phyloP scores from a whole-genome alignment of 495 filamentous ascomycete species.

The Hypoxylon trugodes region DNA sequence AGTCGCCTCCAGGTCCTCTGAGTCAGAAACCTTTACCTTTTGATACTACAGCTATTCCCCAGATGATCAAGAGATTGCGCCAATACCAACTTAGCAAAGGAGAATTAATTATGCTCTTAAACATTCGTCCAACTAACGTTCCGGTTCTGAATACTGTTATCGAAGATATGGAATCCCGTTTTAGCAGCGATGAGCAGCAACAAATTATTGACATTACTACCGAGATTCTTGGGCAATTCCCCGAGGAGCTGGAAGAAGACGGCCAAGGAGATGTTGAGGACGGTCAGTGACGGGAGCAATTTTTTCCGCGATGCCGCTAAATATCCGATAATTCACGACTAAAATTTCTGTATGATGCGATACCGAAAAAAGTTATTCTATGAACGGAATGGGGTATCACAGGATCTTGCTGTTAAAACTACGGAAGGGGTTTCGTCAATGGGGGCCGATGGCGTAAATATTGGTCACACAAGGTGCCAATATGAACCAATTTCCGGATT shows the following conservation, averaged over 20 bases:
- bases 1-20: conserved; percentile 51
- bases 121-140: conserved; percentile 50
- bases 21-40: conserved; percentile 52
- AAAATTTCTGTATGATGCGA: not conserved
- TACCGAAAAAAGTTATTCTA: too few species aligned
- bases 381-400: too few species aligned
- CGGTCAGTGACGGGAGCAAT: conserved; percentile 24
- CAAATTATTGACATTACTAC: conserved; percentile 52
- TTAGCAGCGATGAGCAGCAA: conserved; percentile 52
- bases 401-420: too few species aligned
- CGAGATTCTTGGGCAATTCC: conserved; percentile 54
- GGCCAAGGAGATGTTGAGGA: conserved; percentile 47
- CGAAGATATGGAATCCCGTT: conserved; percentile 57
- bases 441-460: too few species aligned
- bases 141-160: conserved; percentile 51
- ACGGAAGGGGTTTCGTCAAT: too few species aligned
- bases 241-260: conserved; percentile 34
- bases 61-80: conserved; percentile 49
- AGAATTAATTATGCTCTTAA: conserved; percentile 56
- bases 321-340: not conserved
- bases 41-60: conserved; percentile 41
- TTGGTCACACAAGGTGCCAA: too few species aligned
- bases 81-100: conserved; percentile 54
- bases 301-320: not conserved
- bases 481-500: too few species aligned